Evolutionary conservation across 2,329 filamentous ascomycete genomes (phyloP).

Genomic region (Penicillium olsonii): DNA sequence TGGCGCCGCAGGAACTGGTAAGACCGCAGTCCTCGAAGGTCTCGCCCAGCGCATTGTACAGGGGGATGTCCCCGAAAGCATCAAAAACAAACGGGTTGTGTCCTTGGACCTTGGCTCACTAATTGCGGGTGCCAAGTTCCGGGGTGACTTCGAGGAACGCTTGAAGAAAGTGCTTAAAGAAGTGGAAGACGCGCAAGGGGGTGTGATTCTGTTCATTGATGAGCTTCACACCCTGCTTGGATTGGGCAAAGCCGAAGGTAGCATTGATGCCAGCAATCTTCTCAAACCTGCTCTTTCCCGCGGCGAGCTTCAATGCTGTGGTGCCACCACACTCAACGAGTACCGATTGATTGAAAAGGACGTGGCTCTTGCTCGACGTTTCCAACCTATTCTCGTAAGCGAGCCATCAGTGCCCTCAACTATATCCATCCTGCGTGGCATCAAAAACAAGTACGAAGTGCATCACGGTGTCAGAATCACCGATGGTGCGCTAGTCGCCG

Average conservation of each 20-base stretch:
- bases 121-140: conserved; percentile 92
- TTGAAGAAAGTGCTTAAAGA: conserved; percentile 89
- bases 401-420: conserved; percentile 91
- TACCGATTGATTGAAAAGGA: conserved; percentile 96
- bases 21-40: conserved; percentile 90
- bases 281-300: conserved; percentile 91
- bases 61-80: conserved; percentile 91
- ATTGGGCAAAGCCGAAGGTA: conserved; percentile 91
- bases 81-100: conserved; percentile 91
- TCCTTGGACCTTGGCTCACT: conserved; percentile 85
- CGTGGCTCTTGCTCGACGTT: conserved; percentile 84
- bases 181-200: conserved; percentile 83
- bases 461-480: conserved; percentile 96
- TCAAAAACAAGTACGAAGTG: conserved; percentile 97
- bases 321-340: conserved; percentile 89
- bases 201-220: conserved; percentile 92
- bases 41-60: conserved; percentile 85
- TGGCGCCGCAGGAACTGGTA: conserved; percentile 85
- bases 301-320: conserved; percentile 91
- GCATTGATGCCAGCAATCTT: conserved; percentile 93
- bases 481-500: conserved; percentile 86
- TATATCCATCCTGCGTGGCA: conserved; percentile 90
- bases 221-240: conserved; percentile 90
- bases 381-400: conserved; percentile 91
- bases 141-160: conserved; percentile 94